These are phyloP conservation scores for Neurospora sp. DNA, from an alignment of 495 filamentous ascomycete genomes.

Conservation along the genomic window DNA sequence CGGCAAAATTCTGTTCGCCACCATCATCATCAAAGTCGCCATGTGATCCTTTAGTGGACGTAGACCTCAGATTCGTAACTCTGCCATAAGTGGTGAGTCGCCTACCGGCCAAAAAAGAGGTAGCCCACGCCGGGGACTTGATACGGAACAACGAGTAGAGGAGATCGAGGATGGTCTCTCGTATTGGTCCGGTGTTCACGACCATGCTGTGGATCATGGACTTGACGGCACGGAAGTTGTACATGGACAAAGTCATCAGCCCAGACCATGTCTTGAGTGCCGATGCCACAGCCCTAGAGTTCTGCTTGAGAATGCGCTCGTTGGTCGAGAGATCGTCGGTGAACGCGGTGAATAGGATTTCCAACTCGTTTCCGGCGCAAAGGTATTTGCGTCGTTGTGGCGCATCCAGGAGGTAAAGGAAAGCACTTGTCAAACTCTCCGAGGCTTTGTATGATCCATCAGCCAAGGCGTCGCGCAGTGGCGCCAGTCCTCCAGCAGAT, in stretches of 20 bases:
- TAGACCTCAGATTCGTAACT: constrained; percentile 72
- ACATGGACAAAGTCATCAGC: constrained; percentile 74
- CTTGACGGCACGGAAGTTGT: constrained; percentile 68
- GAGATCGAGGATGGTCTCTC: constrained; percentile 69
- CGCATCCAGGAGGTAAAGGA: constrained; percentile 80
- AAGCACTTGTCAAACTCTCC: constrained; percentile 71
- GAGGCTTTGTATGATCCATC: constrained; percentile 89
- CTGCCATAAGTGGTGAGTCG: constrained; percentile 89
- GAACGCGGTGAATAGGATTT: constrained; percentile 77
- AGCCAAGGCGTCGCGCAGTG: constrained; percentile 73
- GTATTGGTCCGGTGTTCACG: constrained; percentile 56
- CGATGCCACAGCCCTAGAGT: constrained; percentile 75
- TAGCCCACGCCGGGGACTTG: constrained; percentile 92
- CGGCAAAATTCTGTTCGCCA: constrained; percentile 70
- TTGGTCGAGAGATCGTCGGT: constrained; percentile 68
- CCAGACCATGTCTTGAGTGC: constrained; percentile 91
- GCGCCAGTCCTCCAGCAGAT: constrained; percentile 68
- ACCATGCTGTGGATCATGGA: constrained; percentile 75
- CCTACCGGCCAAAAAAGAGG: constrained; percentile 86
- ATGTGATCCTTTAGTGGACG: constrained; percentile 32
- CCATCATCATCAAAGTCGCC: constrained; percentile 52
- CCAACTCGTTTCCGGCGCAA: constrained; percentile 66
- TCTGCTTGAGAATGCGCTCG: constrained; percentile 71
- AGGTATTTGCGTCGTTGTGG: constrained; percentile 73
- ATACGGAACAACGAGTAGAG: constrained; percentile 87